phyloP scores from a whole-genome alignment of 2,329 filamentous ascomycete species.

The Orbilia javanica region DNA sequence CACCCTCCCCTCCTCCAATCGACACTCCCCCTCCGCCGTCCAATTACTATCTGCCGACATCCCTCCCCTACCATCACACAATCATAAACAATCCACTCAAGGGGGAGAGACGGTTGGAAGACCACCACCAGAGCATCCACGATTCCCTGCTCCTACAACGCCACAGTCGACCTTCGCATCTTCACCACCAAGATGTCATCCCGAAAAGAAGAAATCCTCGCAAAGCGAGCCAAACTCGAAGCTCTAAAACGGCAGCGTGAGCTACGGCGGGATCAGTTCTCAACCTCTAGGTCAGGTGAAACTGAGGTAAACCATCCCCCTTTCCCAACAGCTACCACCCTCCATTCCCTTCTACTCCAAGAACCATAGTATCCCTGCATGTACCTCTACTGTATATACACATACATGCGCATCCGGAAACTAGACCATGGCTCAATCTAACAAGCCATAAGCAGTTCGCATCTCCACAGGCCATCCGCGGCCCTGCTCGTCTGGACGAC shows the following conservation, averaged over 20 bases:
- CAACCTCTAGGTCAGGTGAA: conserved; percentile 76
- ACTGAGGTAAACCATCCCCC: conserved; percentile 75
- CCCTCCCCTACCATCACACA: not conserved
- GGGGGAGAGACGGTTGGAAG: not conserved
- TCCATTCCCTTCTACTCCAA: not conserved
- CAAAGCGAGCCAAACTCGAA: conserved; percentile 95
- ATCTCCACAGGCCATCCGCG: conserved; percentile 51
- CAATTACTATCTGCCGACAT: not conserved
- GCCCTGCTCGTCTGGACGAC: conserved; percentile 37
- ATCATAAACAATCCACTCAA: not conserved
- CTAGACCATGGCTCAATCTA: not conserved
- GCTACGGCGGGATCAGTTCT: conserved; percentile 79
- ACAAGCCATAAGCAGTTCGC: conserved; percentile 35
- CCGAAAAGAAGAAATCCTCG: conserved; percentile 93
- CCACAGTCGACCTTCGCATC: conserved; percentile 35
- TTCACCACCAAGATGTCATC: conserved; percentile 68
- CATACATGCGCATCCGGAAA: not conserved
- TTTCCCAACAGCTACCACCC: not conserved
- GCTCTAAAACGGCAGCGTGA: conserved; percentile 89
- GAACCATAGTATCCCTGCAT: too few relatives aligned
- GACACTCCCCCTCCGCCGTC: not conserved
- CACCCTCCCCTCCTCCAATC: conserved; percentile 8
- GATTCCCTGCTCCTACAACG: conserved; percentile 55
- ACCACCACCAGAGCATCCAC: not conserved
- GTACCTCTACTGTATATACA: too few relatives aligned